Evolutionary conservation across 768 basidiomycete species (phyloP).

Genomic region (Suillus fuscotomentosus): DNA sequence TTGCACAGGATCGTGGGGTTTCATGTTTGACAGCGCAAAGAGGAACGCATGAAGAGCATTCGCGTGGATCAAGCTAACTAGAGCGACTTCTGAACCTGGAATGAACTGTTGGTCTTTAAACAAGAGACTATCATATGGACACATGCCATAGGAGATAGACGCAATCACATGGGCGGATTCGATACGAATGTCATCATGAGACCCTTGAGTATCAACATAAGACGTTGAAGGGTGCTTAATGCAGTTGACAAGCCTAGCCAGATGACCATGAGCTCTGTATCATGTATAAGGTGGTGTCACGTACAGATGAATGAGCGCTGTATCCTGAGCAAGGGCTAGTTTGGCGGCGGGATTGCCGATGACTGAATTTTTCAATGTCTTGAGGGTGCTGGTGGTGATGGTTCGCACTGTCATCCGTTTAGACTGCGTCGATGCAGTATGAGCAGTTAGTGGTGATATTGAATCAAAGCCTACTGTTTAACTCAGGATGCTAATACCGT

Average conservation of each 20-base stretch:
- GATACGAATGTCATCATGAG: constrained; percentile 53
- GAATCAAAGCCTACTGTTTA: background rate
- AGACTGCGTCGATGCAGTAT: background rate
- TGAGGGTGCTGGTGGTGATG: constrained; percentile 40
- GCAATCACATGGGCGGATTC: constrained; percentile 77
- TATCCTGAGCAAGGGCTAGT: constrained; percentile 52
- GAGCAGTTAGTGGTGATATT: background rate
- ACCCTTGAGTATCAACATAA: constrained; percentile 32
- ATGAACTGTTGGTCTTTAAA: background rate
- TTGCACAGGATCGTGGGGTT: constrained; percentile 32
- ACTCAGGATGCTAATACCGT: too few relatives aligned
- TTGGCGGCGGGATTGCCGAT: constrained; percentile 82
- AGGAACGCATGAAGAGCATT: constrained; percentile 62
- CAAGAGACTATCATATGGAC: background rate
- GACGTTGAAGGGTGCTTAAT: constrained; percentile 43
- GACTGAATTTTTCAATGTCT: constrained; percentile 70
- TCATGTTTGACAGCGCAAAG: constrained; percentile 55
- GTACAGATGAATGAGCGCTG: constrained; percentile 54
- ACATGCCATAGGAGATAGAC: constrained; percentile 66
- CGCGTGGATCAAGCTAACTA: constrained; percentile 53
- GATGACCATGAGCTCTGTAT: background rate
- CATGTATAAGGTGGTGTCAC: constrained; percentile 15
- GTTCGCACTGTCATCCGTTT: constrained; percentile 29
- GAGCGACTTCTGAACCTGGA: constrained; percentile 56
- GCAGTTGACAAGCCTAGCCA: constrained; percentile 59